Base-by-base conservation (phyloP, 305 asterid species). In the Petunia hybrid region DNA sequence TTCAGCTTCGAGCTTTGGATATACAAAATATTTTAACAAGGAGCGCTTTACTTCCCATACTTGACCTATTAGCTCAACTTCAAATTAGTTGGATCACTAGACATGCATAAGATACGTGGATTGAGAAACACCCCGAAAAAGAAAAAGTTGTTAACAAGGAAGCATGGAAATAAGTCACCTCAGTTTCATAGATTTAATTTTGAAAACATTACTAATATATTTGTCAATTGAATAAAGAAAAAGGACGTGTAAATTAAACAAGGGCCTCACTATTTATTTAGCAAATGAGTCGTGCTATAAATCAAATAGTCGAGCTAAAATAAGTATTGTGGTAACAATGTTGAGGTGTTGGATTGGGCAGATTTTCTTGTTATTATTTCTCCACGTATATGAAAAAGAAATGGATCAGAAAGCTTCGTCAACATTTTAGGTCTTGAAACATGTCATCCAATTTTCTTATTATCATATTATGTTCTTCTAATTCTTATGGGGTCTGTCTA, bases 241-340 rank as follows among this genome's bases (percentile, higher is more conserved):
- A 70, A 22, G 4, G 16, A 4, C 3, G 4, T 12, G 41, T 43
- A 8, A 69, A 14, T 45, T 69, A 38, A 38, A 38, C 35, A 65
- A 14, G 74, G 53, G 53, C 53, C 74, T 14, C 74, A 41, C 53
- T 40, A 67, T 67, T 67, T 71, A 31, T 71, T 22, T 46, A 10
- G 31, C 74, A 10, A 70, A 71, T 36, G 16, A 4, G 2, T 4
- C n/a, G 9, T 31, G 35, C 31, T 35, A 31, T 46, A 46, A 46
- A 43, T 71, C 77, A 71, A 46, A 10, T 31, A 46, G 60, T 46
- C 43, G 31, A 71, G 2, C 0, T 5, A 31, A 46, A 71, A 4
- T 46, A 71, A 71, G 31, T 46, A 22, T 46, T 5, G 31, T 71
- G 60, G 66, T 22, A 38, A 3, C 65, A 60, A 60, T 55, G 6